Conservation (phyloP, 2,329 filamentous ascomycete species). For the Pseudonectria buxi region DNA sequence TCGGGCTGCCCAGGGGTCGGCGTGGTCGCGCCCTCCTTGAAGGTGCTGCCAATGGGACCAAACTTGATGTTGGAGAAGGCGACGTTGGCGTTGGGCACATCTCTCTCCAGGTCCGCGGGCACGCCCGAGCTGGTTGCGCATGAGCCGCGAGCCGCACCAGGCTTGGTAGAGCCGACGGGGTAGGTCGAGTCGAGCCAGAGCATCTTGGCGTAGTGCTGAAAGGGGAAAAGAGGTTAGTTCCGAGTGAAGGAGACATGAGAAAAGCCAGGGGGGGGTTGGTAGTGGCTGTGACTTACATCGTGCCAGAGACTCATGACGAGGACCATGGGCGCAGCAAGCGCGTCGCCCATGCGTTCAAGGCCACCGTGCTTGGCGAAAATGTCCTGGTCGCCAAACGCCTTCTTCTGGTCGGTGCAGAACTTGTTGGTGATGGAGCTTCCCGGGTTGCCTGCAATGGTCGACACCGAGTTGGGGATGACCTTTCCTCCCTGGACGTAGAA, state of each 20-base stretch:
- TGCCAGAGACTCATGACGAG: slow-evolving; percentile 52
- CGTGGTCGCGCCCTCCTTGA: slow-evolving; percentile 12
- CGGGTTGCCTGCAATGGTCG: slow-evolving; percentile 30
- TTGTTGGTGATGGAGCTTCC: slow-evolving; percentile 46
- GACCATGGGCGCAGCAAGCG: slow-evolving; percentile 37
- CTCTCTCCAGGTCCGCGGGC: slow-evolving; percentile 42
- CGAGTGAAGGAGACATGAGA: not conserved
- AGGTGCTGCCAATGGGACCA: slow-evolving; percentile 49
- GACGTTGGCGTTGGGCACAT: slow-evolving; percentile 42
- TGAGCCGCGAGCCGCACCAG: slow-evolving; percentile 47
- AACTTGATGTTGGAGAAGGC: slow-evolving; percentile 54
- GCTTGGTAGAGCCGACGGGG: slow-evolving; percentile 40
- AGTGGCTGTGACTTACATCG: slow-evolving; percentile 37
- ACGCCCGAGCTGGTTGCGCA: slow-evolving; percentile 47
- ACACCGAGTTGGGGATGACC: slow-evolving; percentile 48
- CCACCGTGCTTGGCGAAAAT: slow-evolving; percentile 52
- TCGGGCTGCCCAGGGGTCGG: not conserved
- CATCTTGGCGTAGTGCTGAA: slow-evolving; percentile 57
- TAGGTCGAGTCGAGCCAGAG: slow-evolving; percentile 67
- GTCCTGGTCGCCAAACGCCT: slow-evolving; percentile 46
- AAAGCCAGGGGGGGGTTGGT: not conserved
- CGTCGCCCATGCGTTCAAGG: slow-evolving; percentile 47
- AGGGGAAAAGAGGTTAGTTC: not conserved
- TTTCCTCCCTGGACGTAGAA: slow-evolving; percentile 59
- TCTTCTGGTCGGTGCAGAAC: slow-evolving; percentile 55